A percentile compares a stretch with the other conserved stretches of the same genome.
Evolutionary conservation across 257 asterid species (phyloP).

Genomic region (Fraxinus americana): DNA sequence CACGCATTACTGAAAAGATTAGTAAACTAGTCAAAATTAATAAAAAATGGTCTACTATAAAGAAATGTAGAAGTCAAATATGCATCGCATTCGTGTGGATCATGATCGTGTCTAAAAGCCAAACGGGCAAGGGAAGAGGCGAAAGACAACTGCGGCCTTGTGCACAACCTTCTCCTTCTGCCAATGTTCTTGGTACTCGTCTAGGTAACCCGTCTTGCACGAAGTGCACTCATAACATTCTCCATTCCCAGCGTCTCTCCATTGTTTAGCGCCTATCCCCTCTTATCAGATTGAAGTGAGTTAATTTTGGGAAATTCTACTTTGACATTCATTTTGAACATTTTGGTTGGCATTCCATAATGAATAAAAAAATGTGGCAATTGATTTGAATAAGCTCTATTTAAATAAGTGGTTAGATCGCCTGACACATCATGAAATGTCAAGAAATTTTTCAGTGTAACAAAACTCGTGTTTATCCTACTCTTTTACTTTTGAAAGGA

Average conservation of each 20-base stretch:
- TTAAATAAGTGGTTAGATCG: no score
- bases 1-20: no score
- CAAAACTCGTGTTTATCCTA: no score
- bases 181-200: constrained; percentile 32
- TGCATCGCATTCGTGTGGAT: neutral
- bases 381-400: no score
- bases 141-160: neutral
- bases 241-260: constrained; percentile 18
- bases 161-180: constrained; percentile 16
- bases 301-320: no score
- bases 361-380: no score
- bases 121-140: constrained; percentile 17
- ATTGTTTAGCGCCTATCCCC: neutral
- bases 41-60: neutral
- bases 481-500: no score
- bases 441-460: no score
- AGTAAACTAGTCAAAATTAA: neutral
- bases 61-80: neutral
- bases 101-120: constrained; percentile 10
- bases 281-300: no score
- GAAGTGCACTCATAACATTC: constrained; percentile 36
- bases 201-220: constrained; percentile 35
- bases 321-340: no score
- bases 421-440: no score
- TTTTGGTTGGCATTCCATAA: no score